Base-by-base conservation (phyloP, 2,329 filamentous ascomycete species). In the Sporothrix curviconia region DNA sequence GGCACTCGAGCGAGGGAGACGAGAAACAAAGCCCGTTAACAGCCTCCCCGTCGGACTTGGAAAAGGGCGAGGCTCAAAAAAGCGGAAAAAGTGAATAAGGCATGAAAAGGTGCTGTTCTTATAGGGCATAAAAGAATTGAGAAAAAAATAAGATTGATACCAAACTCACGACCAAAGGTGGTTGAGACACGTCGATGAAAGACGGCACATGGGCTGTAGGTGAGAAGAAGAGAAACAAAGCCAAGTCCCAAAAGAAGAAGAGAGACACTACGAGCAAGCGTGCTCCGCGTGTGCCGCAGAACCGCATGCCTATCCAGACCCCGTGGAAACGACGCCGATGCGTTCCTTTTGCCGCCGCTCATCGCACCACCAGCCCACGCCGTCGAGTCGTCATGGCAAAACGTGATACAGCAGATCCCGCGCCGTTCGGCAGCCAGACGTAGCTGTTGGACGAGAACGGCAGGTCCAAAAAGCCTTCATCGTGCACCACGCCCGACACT, bases 321-420 rank as follows among this genome's bases (percentile, higher is more conserved):
- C 12, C 52, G 46, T 2, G 57, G 39, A 25, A 59, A 54, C 14
- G 44, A 19, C 24, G 30, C 7, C 11, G 43, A 37, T 43, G 44
- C 24, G n/a, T n/a, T 44, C 44, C 12, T 52, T 44, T 19, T 47
- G 56, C 7, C 22, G 32, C 68, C 2, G 73, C 72, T 28, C 71
- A 11, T 63, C 24, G 59, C 71, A 72, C 58, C 60, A 59, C 43
- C 55, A 69, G 4, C 68, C 68, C 4, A 55, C 51, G 60, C 55
- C 9, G 59, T 63, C 11, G 61, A 62, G 17, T 51, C 43, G 59
- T 67, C 66, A 3, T 39, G 50, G 62, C 67, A 69, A 50, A 66
- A 67, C 2, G 64, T 66, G 17, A 67, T 15, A 60, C 67, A 69
- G 60, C 66, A 69, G 42, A n/a, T n/a, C 49, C 37, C 7, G 57